Percentiles rank a stretch among this genome's conserved stretches.
These are phyloP conservation scores for Nelumbo lutea DNA, from an alignment of 164 flowering plant species.

Conservation along the genomic window DNA sequence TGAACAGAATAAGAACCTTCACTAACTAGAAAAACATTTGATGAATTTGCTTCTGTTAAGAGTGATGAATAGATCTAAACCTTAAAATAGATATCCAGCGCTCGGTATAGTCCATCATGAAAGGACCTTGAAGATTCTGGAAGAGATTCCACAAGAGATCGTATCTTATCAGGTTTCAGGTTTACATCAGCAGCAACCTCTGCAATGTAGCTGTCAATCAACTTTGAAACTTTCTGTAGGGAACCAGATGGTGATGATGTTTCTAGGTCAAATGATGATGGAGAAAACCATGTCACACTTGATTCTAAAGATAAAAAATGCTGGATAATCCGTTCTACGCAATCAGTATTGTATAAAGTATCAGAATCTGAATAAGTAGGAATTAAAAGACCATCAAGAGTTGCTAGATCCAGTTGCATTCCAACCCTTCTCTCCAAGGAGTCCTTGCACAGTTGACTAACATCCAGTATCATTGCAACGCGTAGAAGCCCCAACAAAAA, in stretches of 20 bases:
- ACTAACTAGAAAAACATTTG: background rate
- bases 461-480: constrained; percentile 69
- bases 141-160: constrained; percentile 68
- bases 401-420: constrained; percentile 74
- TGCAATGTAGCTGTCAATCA: constrained; percentile 76
- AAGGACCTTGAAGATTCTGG: constrained; percentile 81
- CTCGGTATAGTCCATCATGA: constrained; percentile 91
- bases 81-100: constrained; percentile 91
- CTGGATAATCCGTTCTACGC: constrained; percentile 61
- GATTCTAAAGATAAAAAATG: constrained; percentile 63
- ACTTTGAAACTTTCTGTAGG: constrained; percentile 54
- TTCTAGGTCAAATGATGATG: constrained; percentile 48
- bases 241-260: constrained; percentile 56
- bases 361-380: constrained; percentile 87
- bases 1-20: too few relatives aligned
- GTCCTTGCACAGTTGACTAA: constrained; percentile 44
- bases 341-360: constrained; percentile 65
- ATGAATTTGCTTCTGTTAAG: background rate
- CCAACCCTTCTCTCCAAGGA: constrained; percentile 77
- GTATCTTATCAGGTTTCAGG: constrained; percentile 70
- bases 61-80: constrained; percentile 30
- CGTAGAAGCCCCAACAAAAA: constrained; percentile 84
- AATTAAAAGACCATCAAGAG: constrained; percentile 71
- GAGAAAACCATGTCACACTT: constrained; percentile 43
- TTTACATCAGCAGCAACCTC: constrained; percentile 94